Base-by-base conservation (phyloP, 2,329 filamentous ascomycete species). In the Diaporthe vexans region DNA sequence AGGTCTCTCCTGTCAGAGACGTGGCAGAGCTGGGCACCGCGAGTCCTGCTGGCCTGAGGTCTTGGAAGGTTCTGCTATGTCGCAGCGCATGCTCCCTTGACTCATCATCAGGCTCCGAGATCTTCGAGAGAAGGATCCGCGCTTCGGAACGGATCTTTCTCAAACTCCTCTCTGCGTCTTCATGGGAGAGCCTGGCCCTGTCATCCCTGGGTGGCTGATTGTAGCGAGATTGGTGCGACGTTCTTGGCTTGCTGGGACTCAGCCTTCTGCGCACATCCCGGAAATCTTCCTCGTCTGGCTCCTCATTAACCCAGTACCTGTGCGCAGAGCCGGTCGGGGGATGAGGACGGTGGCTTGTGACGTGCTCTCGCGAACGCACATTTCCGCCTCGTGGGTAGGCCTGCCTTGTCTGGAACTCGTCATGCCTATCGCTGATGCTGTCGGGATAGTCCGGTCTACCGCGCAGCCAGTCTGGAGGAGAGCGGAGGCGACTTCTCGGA, bases 111-210 rank as follows among this genome's bases (percentile, higher is more conserved):
- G 46, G 57, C 58, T 43, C 57, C 0, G 58, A 54, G 57, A 61
- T 72, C 24, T 26, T 61, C 37, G 69, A 51, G 4, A 61, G 29
- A 19, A 40, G 46, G 4, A 63, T 43, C 5, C 51, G 57, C 11
- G 70, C 70, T 8, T 72, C 57, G n/a, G 70, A 72, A 10, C 70
- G 61, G 19, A 48, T 69, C 33, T 37, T 75, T 6, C 57, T 52
- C 37, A 52, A 10, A 1, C 59, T 56, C 4, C 63, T 65, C 35
- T 63, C 58, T 11, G 24, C 73, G 9, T 67, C 68, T 33, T 24
- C 58, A 0, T 21, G 35, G 4, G 33, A 7, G 7, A 24, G 35
- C 0, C 9, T 51, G 37, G 33, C 7, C 9, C 51, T 37, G 4
- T 21, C 40, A 29, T 69, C 69, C 13, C 56, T 29, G 1, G 68